Base-by-base conservation (phyloP, 73 alveolate genomes). In the Breviolum minutum region DNA sequence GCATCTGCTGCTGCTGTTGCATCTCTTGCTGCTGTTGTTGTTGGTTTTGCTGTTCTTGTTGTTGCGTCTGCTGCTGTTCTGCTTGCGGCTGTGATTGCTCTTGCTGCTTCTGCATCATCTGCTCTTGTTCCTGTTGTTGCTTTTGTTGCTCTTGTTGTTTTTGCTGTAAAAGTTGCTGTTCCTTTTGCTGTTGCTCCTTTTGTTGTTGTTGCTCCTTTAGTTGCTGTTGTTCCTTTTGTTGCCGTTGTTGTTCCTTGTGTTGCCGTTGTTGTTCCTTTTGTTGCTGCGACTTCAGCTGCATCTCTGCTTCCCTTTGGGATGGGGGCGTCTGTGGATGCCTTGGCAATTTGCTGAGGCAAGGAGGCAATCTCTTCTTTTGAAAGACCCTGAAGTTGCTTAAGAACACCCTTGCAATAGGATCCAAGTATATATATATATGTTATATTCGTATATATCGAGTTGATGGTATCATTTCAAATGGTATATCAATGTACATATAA, bases 211-310 rank as follows among this genome's bases (percentile, higher is more conserved):
- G 82, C 32, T 87, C 68, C 95, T 16, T 27, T 32, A 13, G 30
- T 66, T 64, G 95, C 95, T 87, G 82, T 63, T 87, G 82, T 26
- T 87, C 68, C 95, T 16, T 27, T 32, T 64, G 95, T 64, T 87
- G 82, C 82, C 66, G 68, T 70, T 87, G 68, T 8, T 12, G 11
- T 63, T 62, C 63, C 11, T 85, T 48, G 48, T 60, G 79, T 62
- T 85, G 79, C 61, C 19, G 79, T 22, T 24, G 79, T 26, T 54
- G 79, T 61, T 85, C 79, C 63, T 85, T 48, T 63, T 29, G 87
- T 24, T 9, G 87, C 87, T 85, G n/a, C 63, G 22, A 29, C 61
- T 62, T 27, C 79, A 26, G 94, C n/a, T n/a, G n/a, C 71, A 24
- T 48, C 8, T 11, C 90, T 32, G 71, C 90, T 54, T 11, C 95